A percentile compares a stretch with the other conserved stretches of the same genome.
Conservation (phyloP, 192 early-diverging fungal genomes). For the Borealophlyctis nickersoniae region DNA sequence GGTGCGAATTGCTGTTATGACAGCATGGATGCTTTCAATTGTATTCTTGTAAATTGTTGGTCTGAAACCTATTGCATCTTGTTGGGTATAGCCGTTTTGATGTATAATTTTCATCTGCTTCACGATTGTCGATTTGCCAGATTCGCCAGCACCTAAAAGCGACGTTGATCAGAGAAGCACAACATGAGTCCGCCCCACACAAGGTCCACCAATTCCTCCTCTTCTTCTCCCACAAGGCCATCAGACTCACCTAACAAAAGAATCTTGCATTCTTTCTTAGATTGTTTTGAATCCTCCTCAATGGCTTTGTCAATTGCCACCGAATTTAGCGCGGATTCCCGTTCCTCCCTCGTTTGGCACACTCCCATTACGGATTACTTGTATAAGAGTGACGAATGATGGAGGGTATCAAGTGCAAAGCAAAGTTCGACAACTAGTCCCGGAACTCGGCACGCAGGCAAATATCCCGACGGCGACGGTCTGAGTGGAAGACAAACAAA, state of each 20-base stretch:
- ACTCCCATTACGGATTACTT: no score
- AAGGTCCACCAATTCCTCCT: no score
- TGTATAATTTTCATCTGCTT: constrained; percentile 99
- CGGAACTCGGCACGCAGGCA: no score
- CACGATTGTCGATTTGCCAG: constrained; percentile 92
- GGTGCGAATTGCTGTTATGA: constrained; percentile 65
- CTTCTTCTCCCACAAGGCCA: no score
- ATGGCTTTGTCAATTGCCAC: constrained; percentile 58
- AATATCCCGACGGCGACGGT: no score
- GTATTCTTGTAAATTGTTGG: constrained; percentile 84
- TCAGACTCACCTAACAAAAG: constrained; percentile 58
- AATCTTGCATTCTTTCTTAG: constrained; percentile 73
- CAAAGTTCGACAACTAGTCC: no score
- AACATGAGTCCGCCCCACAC: background rate
- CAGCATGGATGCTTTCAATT: constrained; percentile 75
- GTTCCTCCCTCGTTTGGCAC: constrained; percentile 65
- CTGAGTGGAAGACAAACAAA: no score
- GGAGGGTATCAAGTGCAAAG: no score
- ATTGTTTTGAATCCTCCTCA: constrained; percentile 55
- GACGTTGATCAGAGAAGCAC: background rate
- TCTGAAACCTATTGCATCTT: constrained; percentile 72
- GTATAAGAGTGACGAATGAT: no score
- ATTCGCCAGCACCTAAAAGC: constrained; percentile 83
- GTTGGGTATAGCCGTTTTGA: constrained; percentile 81
- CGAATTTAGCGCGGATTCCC: constrained; percentile 46